A percentile compares a stretch with the other conserved stretches of the same genome.
These are phyloP conservation scores for Camellia lanceoleosa DNA, from an alignment of 148 eudicot genomes.

Conservation along the genomic window DNA sequence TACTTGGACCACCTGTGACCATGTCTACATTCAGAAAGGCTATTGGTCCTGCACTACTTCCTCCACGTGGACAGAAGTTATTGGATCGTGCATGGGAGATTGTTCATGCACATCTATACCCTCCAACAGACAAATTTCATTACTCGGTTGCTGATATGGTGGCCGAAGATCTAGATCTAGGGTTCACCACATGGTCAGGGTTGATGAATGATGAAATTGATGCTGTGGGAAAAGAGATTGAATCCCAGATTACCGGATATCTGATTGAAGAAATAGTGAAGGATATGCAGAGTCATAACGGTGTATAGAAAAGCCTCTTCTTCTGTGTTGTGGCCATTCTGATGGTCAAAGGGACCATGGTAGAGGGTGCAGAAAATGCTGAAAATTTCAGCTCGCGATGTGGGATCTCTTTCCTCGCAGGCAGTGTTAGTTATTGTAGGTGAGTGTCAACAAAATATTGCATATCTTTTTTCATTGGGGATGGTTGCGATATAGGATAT, in stretches of 20 bases:
- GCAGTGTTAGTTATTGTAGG: too few relatives aligned
- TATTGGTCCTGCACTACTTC: constrained; percentile 26
- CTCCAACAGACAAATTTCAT: constrained; percentile 33
- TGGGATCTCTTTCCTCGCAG: too few relatives aligned
- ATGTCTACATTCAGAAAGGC: constrained; percentile 47
- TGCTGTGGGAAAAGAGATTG: constrained; percentile 59
- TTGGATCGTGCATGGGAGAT: constrained; percentile 62
- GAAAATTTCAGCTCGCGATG: too few relatives aligned
- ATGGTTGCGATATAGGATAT: constrained; percentile 27
- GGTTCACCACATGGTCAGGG: constrained; percentile 49
- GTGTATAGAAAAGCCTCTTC: too few relatives aligned
- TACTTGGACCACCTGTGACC: constrained; percentile 53
- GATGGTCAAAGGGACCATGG: too few relatives aligned
- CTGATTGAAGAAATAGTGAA: constrained; percentile 62
- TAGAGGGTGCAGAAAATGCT: too few relatives aligned
- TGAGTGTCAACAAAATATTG: too few relatives aligned
- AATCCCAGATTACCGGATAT: constrained; percentile 48
- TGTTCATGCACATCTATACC: constrained; percentile 45
- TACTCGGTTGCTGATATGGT: constrained; percentile 56
- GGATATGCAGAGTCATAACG: constrained; percentile 30
- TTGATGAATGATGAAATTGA: constrained; percentile 52
- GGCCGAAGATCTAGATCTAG: constrained; percentile 44
- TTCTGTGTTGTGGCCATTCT: too few relatives aligned
- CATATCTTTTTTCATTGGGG: not conserved
- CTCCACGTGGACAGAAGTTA: constrained; percentile 56